Conservation (phyloP, 2,329 filamentous ascomycete species). For the Botrytis byssoidea region DNA sequence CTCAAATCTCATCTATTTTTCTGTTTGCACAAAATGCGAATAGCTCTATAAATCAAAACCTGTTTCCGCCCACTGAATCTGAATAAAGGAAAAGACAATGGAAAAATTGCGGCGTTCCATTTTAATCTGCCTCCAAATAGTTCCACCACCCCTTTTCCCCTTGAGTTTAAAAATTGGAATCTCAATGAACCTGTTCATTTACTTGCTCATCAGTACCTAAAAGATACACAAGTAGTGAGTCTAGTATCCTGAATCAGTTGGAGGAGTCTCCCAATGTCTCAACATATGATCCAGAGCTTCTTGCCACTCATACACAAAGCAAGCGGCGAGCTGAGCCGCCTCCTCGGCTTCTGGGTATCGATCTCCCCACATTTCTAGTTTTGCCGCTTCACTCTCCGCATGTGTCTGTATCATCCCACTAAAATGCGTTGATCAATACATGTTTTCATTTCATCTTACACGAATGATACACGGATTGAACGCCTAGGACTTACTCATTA, state of each 20-base stretch:
- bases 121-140: background rate
- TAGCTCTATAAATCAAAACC: too few relatives aligned
- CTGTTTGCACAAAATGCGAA: background rate
- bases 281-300: constrained; percentile 64
- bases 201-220: background rate
- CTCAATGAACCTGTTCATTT: background rate
- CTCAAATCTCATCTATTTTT: background rate
- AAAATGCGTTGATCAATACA: background rate
- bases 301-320: constrained; percentile 67
- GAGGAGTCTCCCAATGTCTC: constrained; percentile 63
- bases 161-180: background rate
- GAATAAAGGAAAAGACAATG: background rate
- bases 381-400: constrained; percentile 58
- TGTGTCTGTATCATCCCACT: constrained; percentile 61
- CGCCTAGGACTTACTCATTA: constrained; percentile 55
- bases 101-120: background rate
- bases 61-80: background rate
- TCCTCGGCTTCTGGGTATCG: constrained; percentile 55
- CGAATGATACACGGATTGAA: background rate
- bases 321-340: constrained; percentile 57
- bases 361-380: constrained; percentile 69
- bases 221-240: background rate
- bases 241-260: constrained; percentile 57
- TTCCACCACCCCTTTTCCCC: background rate
- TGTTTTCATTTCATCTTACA: background rate